Base-by-base conservation (phyloP, 2,329 filamentous ascomycete genomes). In the Alternaria brassicae region DNA sequence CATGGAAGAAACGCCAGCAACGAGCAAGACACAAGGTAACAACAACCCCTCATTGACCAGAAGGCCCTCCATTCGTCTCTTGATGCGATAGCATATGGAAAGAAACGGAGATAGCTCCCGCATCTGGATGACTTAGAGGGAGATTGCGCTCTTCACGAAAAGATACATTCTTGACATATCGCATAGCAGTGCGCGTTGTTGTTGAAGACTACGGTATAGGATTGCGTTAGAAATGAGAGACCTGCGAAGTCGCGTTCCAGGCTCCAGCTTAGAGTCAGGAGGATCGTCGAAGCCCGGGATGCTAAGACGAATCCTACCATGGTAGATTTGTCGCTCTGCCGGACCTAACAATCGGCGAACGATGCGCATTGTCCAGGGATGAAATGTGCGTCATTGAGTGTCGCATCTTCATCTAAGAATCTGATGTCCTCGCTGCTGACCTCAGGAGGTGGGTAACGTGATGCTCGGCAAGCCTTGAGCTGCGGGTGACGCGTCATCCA, bases 401-500 rank as follows among this genome's bases (percentile, higher is more conserved):
- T 59, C 52, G 52, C 45, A 56, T 56, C 52, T 34, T 59, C 44
- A 50, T 59, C 27, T 34, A 23, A 44, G n/a, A 41, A 42, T 6
- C 28, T 42, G 44, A 37, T 40, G 27, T 23, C 36, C 40, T 40
- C 21, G 34, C 6, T 51, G 37, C 19, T 32, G 37, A 19, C 15
- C 21, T 17, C 19, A 27, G 27, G 23, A 30, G 34, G 17, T 54
- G 50, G 56, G 28, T 19, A 45, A 30, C 12, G 37, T 25, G 32
- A 50, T 27, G 56, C 56, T 56, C 32, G 56, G 56, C 39, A 51
- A 40, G 45, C 37, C 37, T 50, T 32, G 45, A 45, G 28, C 27
- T 59, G 45, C 40, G 36, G 52, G 34, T 52, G 53, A 60, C 57
- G 57, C 57, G 57, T 60, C 52, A 60, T 34, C 39, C n/a, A n/a